Evolutionary conservation across 2,329 filamentous ascomycete genomes (phyloP).

Genomic region (Phoma sp.): DNA sequence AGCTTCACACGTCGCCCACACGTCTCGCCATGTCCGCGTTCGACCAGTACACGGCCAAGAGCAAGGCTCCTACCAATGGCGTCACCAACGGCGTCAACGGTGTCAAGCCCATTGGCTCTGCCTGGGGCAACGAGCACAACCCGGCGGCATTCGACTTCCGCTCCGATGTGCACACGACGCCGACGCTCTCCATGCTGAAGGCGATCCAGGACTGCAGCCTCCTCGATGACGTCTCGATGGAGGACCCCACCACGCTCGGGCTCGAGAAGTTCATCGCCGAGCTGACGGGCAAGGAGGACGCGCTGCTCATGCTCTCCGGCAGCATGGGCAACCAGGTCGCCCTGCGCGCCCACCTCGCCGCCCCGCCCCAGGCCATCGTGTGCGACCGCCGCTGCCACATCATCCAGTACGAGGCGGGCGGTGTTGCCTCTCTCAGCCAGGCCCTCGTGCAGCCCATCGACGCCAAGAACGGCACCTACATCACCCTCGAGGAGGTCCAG

Average conservation of each 20-base stretch:
- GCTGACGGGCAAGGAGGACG: slow-evolving; percentile 77
- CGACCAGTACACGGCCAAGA: slow-evolving; percentile 39
- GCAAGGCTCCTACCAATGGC: slow-evolving; percentile 29
- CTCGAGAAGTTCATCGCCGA: slow-evolving; percentile 78
- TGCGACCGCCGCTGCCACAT: slow-evolving; percentile 84
- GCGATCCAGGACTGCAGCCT: slow-evolving; percentile 79
- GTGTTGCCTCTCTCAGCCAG: slow-evolving; percentile 74
- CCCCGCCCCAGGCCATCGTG: slow-evolving; percentile 81
- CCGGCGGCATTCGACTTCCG: slow-evolving; percentile 65
- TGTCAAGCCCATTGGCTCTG: slow-evolving; percentile 29
- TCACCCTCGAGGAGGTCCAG: slow-evolving; percentile 79
- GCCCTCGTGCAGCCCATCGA: slow-evolving; percentile 72
- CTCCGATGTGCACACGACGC: slow-evolving; percentile 53
- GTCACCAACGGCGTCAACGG: too few relatives aligned
- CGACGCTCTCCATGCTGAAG: slow-evolving; percentile 73
- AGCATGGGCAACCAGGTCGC: slow-evolving; percentile 95
- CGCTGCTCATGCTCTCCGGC: slow-evolving; percentile 83
- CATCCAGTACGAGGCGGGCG: slow-evolving; percentile 71
- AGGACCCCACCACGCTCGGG: slow-evolving; percentile 78
- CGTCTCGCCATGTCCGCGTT: slow-evolving; percentile 42
- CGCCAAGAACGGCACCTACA: slow-evolving; percentile 73
- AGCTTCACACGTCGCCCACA: slow-evolving; percentile 25
- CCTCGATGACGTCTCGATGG: slow-evolving; percentile 82
- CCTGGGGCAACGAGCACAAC: slow-evolving; percentile 54
- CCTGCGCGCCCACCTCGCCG: slow-evolving; percentile 76